A percentile compares a stretch with the other conserved stretches of the same genome.
These are phyloP conservation scores for Talaromyces sp. DNA, from an alignment of 2,329 filamentous ascomycete genomes.

Conservation along the genomic window DNA sequence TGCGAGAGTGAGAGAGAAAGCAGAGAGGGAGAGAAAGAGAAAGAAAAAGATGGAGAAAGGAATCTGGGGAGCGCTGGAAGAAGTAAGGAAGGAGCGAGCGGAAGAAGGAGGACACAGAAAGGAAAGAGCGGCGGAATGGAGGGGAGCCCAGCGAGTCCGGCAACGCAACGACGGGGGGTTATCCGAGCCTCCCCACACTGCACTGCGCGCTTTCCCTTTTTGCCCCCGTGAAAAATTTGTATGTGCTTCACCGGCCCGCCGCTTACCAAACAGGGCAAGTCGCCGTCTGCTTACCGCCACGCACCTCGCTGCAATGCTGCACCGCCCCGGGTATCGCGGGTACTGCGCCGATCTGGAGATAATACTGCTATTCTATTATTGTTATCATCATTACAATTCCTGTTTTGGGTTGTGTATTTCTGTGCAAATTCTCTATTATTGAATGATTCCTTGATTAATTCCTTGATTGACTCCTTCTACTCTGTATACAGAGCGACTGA, in stretches of 20 bases:
- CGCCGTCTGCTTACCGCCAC: neutral
- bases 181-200: slow-evolving; percentile 9
- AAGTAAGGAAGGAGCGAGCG: slow-evolving; percentile 2
- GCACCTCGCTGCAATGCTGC: neutral
- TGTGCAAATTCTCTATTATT: too few species aligned
- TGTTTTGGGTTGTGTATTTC: too few species aligned
- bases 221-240: neutral
- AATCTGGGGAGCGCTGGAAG: slow-evolving; percentile 15
- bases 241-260: neutral
- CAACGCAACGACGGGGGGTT: slow-evolving; percentile 9
- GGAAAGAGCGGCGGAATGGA: slow-evolving; percentile 16
- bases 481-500: too few species aligned
- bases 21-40: slow-evolving; percentile 10
- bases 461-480: too few species aligned
- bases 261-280: neutral
- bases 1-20: slow-evolving; percentile 1
- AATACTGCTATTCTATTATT: too few species aligned
- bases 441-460: too few species aligned
- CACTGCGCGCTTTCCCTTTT: too few species aligned
- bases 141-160: too few species aligned
- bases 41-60: slow-evolving; percentile 16
- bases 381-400: too few species aligned
- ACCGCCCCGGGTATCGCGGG: slow-evolving; percentile 11
- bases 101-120: neutral
- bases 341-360: slow-evolving; percentile 4